Conservation (phyloP, 345 rosid species). For the Triadica sebifera region DNA sequence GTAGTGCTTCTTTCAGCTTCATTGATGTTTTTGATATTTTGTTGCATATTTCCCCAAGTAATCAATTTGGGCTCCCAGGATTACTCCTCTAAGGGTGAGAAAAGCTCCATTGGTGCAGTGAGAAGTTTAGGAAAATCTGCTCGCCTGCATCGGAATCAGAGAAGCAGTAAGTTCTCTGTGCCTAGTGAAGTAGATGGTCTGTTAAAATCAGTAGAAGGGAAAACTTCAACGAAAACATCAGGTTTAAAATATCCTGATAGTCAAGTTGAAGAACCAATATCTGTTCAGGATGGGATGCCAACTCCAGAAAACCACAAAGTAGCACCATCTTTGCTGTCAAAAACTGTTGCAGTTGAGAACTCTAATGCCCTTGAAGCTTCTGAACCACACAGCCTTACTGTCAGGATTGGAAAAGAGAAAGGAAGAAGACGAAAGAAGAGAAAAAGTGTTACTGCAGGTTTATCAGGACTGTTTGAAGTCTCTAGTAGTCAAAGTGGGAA, state of each 20-base stretch:
- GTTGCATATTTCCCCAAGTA: slow-evolving; percentile 40
- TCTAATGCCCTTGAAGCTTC: slow-evolving; percentile 33
- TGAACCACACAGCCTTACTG: slow-evolving; percentile 49
- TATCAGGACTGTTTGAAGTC: slow-evolving; percentile 48
- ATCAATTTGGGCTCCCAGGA: slow-evolving; percentile 34
- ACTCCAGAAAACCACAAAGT: slow-evolving; percentile 20
- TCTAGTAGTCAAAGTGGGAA: slow-evolving; percentile 91
- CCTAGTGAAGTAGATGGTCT: slow-evolving; percentile 46
- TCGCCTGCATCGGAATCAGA: slow-evolving; percentile 21
- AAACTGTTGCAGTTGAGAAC: slow-evolving; percentile 27
- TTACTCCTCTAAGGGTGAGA: slow-evolving; percentile 31
- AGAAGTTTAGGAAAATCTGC: slow-evolving; percentile 45
- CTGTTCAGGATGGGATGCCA: slow-evolving; percentile 20
- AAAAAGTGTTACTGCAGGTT: slow-evolving; percentile 45
- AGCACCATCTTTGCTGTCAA: slow-evolving; percentile 26
- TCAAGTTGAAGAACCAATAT: slow-evolving; percentile 15
- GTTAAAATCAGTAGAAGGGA: slow-evolving; percentile 40
- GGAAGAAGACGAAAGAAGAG: slow-evolving; percentile 74
- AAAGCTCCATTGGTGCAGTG: slow-evolving; percentile 25
- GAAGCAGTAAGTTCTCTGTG: slow-evolving; percentile 26
- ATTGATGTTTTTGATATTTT: slow-evolving; percentile 44
- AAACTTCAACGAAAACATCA: slow-evolving; percentile 25
- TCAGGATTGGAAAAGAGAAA: slow-evolving; percentile 61
- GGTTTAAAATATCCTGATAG: slow-evolving; percentile 20
- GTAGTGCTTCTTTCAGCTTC: slow-evolving; percentile 45